Base-by-base conservation (phyloP, 768 basidiomycete species). In the Chalciporus sphaerocephalus region DNA sequence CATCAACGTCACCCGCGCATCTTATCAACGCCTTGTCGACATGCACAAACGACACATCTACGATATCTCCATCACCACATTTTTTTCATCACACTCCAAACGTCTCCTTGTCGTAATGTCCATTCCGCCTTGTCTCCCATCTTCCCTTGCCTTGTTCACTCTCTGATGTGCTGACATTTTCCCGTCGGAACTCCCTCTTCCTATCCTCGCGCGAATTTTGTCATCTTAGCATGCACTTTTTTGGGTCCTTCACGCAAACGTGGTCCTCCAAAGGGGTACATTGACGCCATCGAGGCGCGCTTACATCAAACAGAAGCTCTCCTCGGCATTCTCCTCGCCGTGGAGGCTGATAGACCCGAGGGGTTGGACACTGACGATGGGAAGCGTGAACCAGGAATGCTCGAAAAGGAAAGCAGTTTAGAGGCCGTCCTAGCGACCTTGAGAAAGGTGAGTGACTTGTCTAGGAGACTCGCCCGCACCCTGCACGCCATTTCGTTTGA, bases 201-300 rank as follows among this genome's bases (percentile, higher is more conserved):
- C 16, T 33, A 36, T 25, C 33, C n/a, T 32, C 30, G 5, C 27
- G 6, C 27, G 4, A 43, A 23, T 46, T 33, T 46, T 49, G 36
- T 38, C 50, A 16, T 25, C 59, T 34, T 28, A 87, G 85, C 79
- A 16, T 89, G 86, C 59, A 87, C 87, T 0, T 88, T 86, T 65
- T 72, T 88, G 32, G 85, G 84, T 2, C 85, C 85, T 7, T 87
- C 86, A 11, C 78, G 85, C 54, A 87, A 87, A 61, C 84, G 91
- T 53, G 91, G 91, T 2, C 87, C 87, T 3, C 87, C 89, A n/a
- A 91, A 90, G 60, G 92, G 92, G 1, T 95, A 95, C 72, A 93
- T 95, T 59, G 91, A 94, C 58, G 91, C 91, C 22, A 92, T 95
- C 55, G 92, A 95, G 67, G 87, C 87, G 12, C 80, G 90, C 12